Evolutionary conservation across 768 basidiomycete genomes (phyloP).

Genomic region (Termitomyces sp.): DNA sequence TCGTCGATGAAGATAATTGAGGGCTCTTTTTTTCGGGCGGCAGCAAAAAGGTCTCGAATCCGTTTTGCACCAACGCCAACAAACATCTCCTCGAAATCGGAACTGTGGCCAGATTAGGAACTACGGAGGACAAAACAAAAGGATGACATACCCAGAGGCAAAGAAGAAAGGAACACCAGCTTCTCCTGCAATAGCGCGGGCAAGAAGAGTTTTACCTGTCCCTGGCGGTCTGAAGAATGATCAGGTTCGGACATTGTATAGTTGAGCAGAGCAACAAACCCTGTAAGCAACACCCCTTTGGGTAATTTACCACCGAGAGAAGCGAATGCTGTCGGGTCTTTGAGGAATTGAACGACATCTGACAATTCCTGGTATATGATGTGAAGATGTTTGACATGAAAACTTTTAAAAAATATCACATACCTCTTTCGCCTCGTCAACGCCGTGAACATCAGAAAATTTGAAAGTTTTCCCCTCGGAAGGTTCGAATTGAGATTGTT

Average conservation of each 20-base stretch:
- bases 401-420: slow-evolving; percentile 19
- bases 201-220: slow-evolving; percentile 98
- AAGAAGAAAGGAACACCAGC: slow-evolving; percentile 98
- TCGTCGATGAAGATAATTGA: slow-evolving; percentile 99
- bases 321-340: slow-evolving; percentile 87
- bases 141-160: slow-evolving; percentile 70
- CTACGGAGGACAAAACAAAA: slow-evolving; percentile 5
- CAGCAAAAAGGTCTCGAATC: slow-evolving; percentile 90
- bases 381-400: not conserved
- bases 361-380: slow-evolving; percentile 67
- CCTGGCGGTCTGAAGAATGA: slow-evolving; percentile 59
- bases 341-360: slow-evolving; percentile 94
- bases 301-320: slow-evolving; percentile 91
- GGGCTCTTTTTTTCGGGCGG: slow-evolving; percentile 91
- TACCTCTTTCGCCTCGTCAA: slow-evolving; percentile 94
- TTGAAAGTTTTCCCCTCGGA: slow-evolving; percentile 77
- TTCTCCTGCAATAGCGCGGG: slow-evolving; percentile 95
- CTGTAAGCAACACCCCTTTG: slow-evolving; percentile 90
- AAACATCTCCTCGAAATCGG: slow-evolving; percentile 98
- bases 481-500: slow-evolving; percentile 81
- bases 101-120: slow-evolving; percentile 37
- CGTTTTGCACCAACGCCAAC: slow-evolving; percentile 95
- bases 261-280: slow-evolving; percentile 31
- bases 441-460: slow-evolving; percentile 95
- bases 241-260: not conserved